A percentile compares a stretch with the other conserved stretches of the same genome.
phyloP scores from a whole-genome alignment of 1,284 basidiomycete genomes.

The Testicularia cyperi region DNA sequence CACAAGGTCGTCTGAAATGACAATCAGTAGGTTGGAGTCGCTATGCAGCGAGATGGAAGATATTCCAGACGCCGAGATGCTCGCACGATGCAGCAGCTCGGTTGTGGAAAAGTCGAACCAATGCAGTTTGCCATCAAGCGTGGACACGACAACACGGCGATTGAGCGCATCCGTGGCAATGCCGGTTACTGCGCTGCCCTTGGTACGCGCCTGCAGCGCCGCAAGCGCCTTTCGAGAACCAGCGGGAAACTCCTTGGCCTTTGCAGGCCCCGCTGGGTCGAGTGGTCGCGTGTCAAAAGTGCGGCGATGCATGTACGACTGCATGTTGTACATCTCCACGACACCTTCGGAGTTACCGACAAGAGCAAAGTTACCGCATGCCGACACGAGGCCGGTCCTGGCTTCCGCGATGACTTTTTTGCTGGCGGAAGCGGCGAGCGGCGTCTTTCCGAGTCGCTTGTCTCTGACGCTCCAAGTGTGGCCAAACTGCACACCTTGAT shows the following conservation, averaged over 20 bases:
- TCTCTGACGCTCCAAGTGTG: conserved; percentile 54
- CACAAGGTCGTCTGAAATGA: conserved; percentile 79
- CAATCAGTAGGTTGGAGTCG: conserved; percentile 82
- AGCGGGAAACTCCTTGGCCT: conserved; percentile 24
- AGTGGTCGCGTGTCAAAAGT: conserved; percentile 44
- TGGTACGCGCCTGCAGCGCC: conserved; percentile 18
- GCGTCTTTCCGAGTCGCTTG: conserved; percentile 46
- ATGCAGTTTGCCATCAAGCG: conserved; percentile 80
- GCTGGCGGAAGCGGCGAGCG: conserved; percentile 26
- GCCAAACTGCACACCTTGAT: conserved; percentile 66
- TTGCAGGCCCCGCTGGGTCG: conserved; percentile 15
- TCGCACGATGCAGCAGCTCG: conserved; percentile 68
- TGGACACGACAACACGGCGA: conserved; percentile 75
- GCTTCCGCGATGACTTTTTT: conserved; percentile 62
- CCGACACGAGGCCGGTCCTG: conserved; percentile 68
- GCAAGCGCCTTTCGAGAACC: conserved; percentile 22
- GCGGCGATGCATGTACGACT: conserved; percentile 84
- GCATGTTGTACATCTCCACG: conserved; percentile 62
- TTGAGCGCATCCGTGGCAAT: conserved; percentile 85
- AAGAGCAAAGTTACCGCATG: conserved; percentile 94
- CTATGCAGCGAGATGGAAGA: conserved; percentile 76
- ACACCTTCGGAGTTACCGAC: conserved; percentile 62
- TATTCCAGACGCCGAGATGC: conserved; percentile 71
- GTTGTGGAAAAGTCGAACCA: conserved; percentile 95
- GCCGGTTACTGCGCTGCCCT: conserved; percentile 66